These are phyloP conservation scores for Chytridium lagenaria DNA, from an alignment of 371 early-diverging fungal genomes.

Conservation along the genomic window DNA sequence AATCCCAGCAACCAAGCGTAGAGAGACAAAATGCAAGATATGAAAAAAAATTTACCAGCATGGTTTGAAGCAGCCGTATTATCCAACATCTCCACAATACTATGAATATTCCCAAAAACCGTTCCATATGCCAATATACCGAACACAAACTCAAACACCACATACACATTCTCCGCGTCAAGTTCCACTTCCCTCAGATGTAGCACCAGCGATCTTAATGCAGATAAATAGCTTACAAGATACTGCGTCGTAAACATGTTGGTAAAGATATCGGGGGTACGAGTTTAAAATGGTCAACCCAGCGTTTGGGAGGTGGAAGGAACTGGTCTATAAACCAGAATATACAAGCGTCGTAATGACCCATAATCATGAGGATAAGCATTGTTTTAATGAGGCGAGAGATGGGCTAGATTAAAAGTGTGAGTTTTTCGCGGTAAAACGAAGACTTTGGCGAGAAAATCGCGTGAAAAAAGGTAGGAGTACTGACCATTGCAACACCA, in stretches of 20 bases:
- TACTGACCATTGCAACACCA: constrained; percentile 31
- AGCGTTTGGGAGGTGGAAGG: constrained; percentile 30
- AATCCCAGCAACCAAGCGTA: too few species aligned
- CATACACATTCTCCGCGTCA: constrained; percentile 42
- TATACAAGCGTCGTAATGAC: constrained; percentile 46
- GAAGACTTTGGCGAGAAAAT: neutral
- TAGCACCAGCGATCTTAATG: constrained; percentile 40
- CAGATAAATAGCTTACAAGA: constrained; percentile 39
- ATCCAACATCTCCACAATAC: constrained; percentile 49
- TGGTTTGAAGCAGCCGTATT: constrained; percentile 38
- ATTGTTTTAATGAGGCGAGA: constrained; percentile 48
- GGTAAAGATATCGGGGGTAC: neutral
- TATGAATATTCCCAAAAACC: constrained; percentile 47
- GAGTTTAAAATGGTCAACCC: constrained; percentile 35
- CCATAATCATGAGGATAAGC: constrained; percentile 43
- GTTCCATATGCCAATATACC: constrained; percentile 50
- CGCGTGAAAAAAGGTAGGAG: neutral
- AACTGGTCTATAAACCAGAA: constrained; percentile 45
- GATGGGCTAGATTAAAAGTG: constrained; percentile 33
- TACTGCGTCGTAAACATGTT: constrained; percentile 38
- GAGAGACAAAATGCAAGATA: neutral
- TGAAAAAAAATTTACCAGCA: constrained; percentile 33
- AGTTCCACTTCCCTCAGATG: constrained; percentile 30
- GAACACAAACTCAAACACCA: constrained; percentile 46
- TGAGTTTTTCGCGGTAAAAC: neutral